phyloP scores from a whole-genome alignment of 148 eudicot genomes.

The Arctostaphylos glauca region DNA sequence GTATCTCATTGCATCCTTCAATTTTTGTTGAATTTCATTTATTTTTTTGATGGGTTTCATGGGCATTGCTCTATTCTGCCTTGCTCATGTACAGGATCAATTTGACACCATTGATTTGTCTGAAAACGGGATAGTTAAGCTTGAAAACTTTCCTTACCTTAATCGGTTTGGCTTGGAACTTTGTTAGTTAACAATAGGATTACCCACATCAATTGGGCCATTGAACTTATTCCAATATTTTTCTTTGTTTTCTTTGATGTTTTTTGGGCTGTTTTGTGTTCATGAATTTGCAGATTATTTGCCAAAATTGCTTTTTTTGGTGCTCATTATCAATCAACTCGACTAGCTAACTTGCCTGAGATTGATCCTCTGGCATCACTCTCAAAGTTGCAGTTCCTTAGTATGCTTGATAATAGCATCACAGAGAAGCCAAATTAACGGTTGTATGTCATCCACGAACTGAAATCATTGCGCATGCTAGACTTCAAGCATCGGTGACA shows the following conservation, averaged over 20 bases:
- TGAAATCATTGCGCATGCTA: conserved; percentile 59
- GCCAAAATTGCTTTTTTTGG: conserved; percentile 87
- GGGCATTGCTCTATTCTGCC: too few species aligned
- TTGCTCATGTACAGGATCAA: conserved; percentile 65
- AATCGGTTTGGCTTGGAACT: conserved; percentile 82
- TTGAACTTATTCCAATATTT: too few species aligned
- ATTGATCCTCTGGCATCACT: conserved; percentile 95
- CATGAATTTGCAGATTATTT: conserved; percentile 60
- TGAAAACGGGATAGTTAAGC: conserved; percentile 97
- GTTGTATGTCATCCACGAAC: conserved; percentile 71
- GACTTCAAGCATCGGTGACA: not conserved
- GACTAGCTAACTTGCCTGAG: conserved; percentile 84
- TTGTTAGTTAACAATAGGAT: conserved; percentile 82
- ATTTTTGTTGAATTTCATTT: not conserved
- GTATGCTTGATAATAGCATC: conserved; percentile 55
- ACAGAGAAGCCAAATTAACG: conserved; percentile 89
- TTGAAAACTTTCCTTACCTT: conserved; percentile 83
- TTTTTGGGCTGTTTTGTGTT: conserved; percentile 10
- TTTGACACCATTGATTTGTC: conserved; percentile 92
- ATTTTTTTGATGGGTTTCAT: too few species aligned
- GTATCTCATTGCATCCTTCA: not conserved
- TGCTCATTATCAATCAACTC: conserved; percentile 88
- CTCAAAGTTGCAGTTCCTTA: conserved; percentile 54
- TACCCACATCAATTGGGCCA: conserved; percentile 71
- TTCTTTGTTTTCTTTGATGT: too few species aligned